These are phyloP conservation scores for Mariannaea elegans DNA, from an alignment of 2,329 filamentous ascomycete genomes.

Conservation along the genomic window DNA sequence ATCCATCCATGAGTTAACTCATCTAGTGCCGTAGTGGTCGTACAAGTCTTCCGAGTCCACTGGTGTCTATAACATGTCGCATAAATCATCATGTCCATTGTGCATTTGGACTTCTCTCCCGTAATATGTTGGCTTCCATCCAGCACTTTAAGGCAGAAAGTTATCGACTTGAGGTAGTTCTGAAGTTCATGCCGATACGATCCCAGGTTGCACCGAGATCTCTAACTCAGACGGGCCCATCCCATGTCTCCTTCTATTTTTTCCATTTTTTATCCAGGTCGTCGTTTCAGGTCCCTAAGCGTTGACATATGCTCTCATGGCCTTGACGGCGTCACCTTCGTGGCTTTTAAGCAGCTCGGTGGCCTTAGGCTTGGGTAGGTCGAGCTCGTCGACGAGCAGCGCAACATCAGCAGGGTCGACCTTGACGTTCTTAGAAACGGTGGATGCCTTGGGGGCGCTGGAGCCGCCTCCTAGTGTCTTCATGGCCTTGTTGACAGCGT, in stretches of 20 bases:
- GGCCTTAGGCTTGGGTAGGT: constrained; percentile 75
- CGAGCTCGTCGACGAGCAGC: constrained; percentile 76
- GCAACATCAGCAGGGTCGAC: constrained; percentile 77
- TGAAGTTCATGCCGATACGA: too few relatives aligned
- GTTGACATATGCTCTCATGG: constrained; percentile 66
- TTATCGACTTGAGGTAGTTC: too few relatives aligned
- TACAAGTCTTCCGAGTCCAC: background rate
- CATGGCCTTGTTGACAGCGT: constrained; percentile 77
- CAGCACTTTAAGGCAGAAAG: too few relatives aligned
- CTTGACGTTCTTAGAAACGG: constrained; percentile 71
- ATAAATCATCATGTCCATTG: background rate
- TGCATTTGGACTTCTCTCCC: background rate
- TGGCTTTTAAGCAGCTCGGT: constrained; percentile 78
- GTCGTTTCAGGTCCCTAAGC: constrained; percentile 26
- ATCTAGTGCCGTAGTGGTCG: background rate
- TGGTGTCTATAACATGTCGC: background rate
- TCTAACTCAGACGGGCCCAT: too few relatives aligned
- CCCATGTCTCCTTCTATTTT: too few relatives aligned
- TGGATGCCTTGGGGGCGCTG: constrained; percentile 34
- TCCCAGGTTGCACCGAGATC: too few relatives aligned
- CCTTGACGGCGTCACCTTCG: constrained; percentile 74
- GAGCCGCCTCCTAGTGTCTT: constrained; percentile 61
- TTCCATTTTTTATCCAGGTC: too few relatives aligned
- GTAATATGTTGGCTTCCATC: background rate
- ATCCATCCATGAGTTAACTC: background rate